Percentiles rank a stretch among this genome's conserved stretches.
Conservation (phyloP, 1,284 basidiomycete species). For the Rhodotorula sp. region DNA sequence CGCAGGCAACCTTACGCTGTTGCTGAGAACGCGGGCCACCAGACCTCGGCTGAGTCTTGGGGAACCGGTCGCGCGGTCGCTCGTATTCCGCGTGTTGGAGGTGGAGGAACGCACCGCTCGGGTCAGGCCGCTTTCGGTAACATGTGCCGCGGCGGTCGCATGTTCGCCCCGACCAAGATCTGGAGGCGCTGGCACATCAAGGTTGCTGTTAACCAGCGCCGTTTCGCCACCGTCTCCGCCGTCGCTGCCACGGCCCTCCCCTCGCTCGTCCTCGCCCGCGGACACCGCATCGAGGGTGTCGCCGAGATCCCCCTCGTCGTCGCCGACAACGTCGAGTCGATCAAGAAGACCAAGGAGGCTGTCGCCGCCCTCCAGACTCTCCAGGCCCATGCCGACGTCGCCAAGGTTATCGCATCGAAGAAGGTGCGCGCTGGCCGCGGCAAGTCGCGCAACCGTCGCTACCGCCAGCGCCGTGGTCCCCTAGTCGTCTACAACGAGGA, state of each 20-base stretch:
- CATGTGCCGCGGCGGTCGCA: constrained; percentile 99
- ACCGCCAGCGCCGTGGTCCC: constrained; percentile 96
- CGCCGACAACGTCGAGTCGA: constrained; percentile 72
- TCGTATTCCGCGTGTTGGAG: constrained; percentile 99
- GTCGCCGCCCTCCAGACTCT: constrained; percentile 88
- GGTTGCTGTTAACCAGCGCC: constrained; percentile 98
- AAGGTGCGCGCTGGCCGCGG: constrained; percentile 97
- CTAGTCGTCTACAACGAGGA: constrained; percentile 98
- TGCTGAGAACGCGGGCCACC: constrained; percentile 96
- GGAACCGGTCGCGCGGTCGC: constrained; percentile 99
- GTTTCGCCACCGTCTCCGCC: constrained; percentile 96
- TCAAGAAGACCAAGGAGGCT: constrained; percentile 97
- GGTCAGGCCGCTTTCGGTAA: constrained; percentile 98
- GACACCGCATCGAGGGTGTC: constrained; percentile 97
- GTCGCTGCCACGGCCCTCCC: constrained; percentile 97
- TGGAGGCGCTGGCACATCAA: constrained; percentile 99
- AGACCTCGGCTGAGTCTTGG: constrained; percentile 99
- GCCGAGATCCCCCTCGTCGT: constrained; percentile 96
- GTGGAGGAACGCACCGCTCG: constrained; percentile 97
- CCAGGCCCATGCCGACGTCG: constrained; percentile 87
- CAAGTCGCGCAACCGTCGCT: constrained; percentile 94
- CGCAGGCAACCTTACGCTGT: constrained; percentile 87
- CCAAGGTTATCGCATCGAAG: constrained; percentile 96
- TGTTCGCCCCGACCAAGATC: constrained; percentile 96
- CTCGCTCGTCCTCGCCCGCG: constrained; percentile 96